phyloP scores from a whole-genome alignment of 2,329 filamentous ascomycete genomes.

The Monosporascus sp. region DNA sequence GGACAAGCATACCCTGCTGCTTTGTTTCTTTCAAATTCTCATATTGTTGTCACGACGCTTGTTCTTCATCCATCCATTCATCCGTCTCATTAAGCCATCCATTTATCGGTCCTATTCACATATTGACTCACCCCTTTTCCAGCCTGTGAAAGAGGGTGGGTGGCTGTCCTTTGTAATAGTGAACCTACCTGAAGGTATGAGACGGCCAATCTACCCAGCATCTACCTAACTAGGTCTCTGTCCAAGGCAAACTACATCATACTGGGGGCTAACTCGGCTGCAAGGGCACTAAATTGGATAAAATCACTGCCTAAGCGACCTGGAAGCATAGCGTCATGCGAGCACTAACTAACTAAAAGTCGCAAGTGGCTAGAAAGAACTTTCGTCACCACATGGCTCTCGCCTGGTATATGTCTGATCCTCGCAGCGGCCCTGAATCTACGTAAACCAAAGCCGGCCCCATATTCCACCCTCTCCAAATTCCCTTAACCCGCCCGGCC shows the following conservation, averaged over 20 bases:
- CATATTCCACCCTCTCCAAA: too few species aligned
- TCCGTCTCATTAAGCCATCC: not conserved
- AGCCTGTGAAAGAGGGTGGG: not conserved
- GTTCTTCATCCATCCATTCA: not conserved
- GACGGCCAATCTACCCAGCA: not conserved
- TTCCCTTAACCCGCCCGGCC: too few species aligned
- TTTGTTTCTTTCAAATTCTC: too few species aligned
- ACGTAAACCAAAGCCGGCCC: too few species aligned
- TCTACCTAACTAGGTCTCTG: too few species aligned
- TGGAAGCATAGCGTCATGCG: not conserved
- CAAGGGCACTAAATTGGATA: not conserved
- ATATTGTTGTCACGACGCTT: too few species aligned
- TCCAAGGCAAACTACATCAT: not conserved
- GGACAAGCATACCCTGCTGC: too few species aligned
- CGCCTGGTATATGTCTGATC: not conserved
- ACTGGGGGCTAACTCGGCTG: not conserved
- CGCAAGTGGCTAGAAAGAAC: not conserved
- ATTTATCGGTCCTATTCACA: not conserved
- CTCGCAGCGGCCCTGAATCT: not conserved
- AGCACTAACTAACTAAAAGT: not conserved
- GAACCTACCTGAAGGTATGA: not conserved
- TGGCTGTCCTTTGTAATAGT: not conserved
- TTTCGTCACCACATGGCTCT: not conserved
- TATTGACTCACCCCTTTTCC: not conserved
- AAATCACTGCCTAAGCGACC: not conserved